phyloP scores from a whole-genome alignment of 345 rosid genomes.

The Brassica carinata region DNA sequence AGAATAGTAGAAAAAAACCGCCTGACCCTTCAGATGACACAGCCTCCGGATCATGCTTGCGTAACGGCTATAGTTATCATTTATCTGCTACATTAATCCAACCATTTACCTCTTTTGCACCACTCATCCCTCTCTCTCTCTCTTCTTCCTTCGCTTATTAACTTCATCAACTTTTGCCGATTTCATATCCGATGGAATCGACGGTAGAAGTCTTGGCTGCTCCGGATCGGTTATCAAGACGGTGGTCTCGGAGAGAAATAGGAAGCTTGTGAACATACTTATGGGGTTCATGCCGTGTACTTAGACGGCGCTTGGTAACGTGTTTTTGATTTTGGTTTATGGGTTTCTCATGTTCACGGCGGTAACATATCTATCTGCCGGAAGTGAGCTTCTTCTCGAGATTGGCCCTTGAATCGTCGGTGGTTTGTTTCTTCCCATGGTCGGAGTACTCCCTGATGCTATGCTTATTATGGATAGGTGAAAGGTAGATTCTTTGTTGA shows the following conservation, averaged over 20 bases:
- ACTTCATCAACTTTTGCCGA: slow-evolving; percentile 33
- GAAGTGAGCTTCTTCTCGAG: slow-evolving; percentile 91
- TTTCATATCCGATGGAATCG: slow-evolving; percentile 67
- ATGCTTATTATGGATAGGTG: slow-evolving; percentile 86
- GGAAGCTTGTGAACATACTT: slow-evolving; percentile 78
- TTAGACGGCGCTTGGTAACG: slow-evolving; percentile 66
- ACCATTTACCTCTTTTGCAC: too few relatives aligned
- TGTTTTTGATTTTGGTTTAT: slow-evolving; percentile 73
- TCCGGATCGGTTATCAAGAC: slow-evolving; percentile 26
- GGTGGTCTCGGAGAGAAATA: slow-evolving; percentile 26
- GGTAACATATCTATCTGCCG: slow-evolving; percentile 74
- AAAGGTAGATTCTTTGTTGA: slow-evolving; percentile 20
- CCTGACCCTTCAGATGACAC: too few relatives aligned
- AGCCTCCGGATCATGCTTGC: too few relatives aligned
- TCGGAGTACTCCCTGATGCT: slow-evolving; percentile 97
- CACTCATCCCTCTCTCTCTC: slow-evolving; percentile 7
- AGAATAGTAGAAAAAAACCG: too few relatives aligned
- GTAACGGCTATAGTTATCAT: too few relatives aligned
- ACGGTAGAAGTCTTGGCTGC: slow-evolving; percentile 34
- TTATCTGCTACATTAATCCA: too few relatives aligned
- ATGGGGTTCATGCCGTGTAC: slow-evolving; percentile 95
- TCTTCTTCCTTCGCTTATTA: slow-evolving; percentile 34
- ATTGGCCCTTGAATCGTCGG: slow-evolving; percentile 96
- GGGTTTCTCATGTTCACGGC: slow-evolving; percentile 80
- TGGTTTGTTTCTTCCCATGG: slow-evolving; percentile 86